Base-by-base conservation (phyloP, 345 rosid species). In the Zanthoxylum bungeanum region DNA sequence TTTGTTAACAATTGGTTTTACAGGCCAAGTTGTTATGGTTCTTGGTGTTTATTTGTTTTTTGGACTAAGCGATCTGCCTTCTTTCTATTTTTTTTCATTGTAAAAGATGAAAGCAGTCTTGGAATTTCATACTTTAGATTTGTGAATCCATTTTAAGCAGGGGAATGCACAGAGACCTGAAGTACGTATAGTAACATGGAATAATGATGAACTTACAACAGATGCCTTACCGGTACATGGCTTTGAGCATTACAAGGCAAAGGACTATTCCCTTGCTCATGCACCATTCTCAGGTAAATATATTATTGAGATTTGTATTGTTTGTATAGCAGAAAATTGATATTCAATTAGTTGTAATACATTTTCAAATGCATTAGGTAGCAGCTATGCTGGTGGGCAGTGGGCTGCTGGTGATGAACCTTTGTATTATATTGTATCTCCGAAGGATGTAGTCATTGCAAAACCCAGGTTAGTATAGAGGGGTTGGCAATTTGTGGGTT, bases 331-430 rank as follows among this genome's bases (percentile, higher is more conserved):
- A 57, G 72, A 77, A 51, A 62, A 49, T 58, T 61, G 68, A 42
- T 64, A 52, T 66, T 57, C 76, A 47, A 73, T 64, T 68, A 28
- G 36, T 80, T 60, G 28, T 74, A 66, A 56, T 52, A 36, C 64
- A 36, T 50, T 46, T 72, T 75, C 28, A 55, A 71, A 73, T 71
- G 75, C 72, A 60, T 81, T 84, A 96, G 99, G 99, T 76, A 93
- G 97, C 79, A 96, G 99, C 75, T 89, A 96, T 75, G 97, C 92
- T 78, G 97, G 99, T 73, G 98, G 99, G 66, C 99, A 91, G 82
- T 96, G 99, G 99, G 95, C 97, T 63, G 92, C 99, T 82, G 98
- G 98, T 70, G 98, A 96, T 81, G 99, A 96, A 79, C 97, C 99
- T 30, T 63, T 86, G 66, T 96, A 91, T 82, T 93, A 96, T 81